phyloP scores from a whole-genome alignment of 1,284 basidiomycete species.

The Ceratobasidium sp. region DNA sequence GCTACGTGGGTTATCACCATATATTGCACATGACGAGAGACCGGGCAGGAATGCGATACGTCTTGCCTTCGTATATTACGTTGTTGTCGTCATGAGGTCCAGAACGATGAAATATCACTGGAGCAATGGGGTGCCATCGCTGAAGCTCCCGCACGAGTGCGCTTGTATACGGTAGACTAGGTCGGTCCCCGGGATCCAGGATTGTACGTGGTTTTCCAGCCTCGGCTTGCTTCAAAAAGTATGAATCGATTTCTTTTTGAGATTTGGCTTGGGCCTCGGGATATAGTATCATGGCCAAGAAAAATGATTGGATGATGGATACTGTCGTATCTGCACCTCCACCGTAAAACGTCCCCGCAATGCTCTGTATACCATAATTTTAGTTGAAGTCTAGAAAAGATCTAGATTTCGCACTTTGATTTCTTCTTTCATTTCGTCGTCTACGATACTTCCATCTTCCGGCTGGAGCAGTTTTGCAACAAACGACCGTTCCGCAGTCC shows the following conservation, averaged over 20 bases:
- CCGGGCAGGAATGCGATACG: conserved; percentile 18
- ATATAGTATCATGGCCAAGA: conserved; percentile 20
- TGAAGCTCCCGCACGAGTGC: conserved; percentile 16
- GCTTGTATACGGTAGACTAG: conserved; percentile 16
- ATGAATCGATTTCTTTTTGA: conserved; percentile 2
- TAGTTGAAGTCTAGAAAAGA: not conserved
- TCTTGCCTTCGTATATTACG: conserved; percentile 1
- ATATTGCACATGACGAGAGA: not conserved
- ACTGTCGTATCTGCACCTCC: conserved; percentile 44
- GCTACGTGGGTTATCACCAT: too few species aligned
- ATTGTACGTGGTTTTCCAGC: not conserved
- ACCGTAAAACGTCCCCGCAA: conserved; percentile 45
- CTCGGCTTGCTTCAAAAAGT: not conserved
- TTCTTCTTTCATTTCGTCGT: not conserved
- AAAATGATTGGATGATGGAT: conserved; percentile 14
- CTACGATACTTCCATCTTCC: not conserved
- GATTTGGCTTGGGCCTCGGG: conserved; percentile 12
- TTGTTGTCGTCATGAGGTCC: conserved; percentile 8
- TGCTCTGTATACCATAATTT: not conserved
- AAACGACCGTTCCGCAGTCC: conserved; percentile 8
- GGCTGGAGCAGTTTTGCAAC: conserved; percentile 2
- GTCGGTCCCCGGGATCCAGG: not conserved
- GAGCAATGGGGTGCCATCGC: conserved; percentile 19
- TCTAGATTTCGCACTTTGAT: not conserved
- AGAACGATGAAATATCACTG: conserved; percentile 7